A percentile compares a stretch with the other conserved stretches of the same genome.
These are phyloP conservation scores for Globisporangium takayamanum DNA, from an alignment of 352 stramenopile genomes.

Conservation along the genomic window DNA sequence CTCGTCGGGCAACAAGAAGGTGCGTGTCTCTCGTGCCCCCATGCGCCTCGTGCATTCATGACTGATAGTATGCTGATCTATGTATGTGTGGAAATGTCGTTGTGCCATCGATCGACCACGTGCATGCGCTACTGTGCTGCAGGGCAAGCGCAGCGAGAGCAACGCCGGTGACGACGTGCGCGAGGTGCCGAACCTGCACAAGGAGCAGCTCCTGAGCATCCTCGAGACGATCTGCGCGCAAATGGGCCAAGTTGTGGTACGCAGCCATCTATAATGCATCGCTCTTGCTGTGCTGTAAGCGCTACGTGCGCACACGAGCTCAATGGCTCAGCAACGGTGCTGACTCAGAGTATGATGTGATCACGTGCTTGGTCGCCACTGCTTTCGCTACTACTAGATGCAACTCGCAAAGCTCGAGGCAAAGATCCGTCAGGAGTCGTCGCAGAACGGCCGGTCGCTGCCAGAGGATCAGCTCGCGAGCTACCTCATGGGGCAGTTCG, in stretches of 20 bases:
- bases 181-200: conserved; percentile 79
- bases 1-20: conserved; percentile 30
- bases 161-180: conserved; percentile 50
- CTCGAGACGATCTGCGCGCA: conserved; percentile 85
- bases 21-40: conserved; percentile 7
- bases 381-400: conserved; percentile 34
- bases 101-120: conserved; percentile 1
- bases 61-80: neutral
- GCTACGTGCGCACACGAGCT: too few species aligned
- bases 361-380: too few species aligned
- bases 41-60: neutral
- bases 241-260: conserved; percentile 85
- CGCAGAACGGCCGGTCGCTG: conserved; percentile 71
- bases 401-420: conserved; percentile 82
- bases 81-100: conserved; percentile 3
- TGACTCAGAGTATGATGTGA: neutral
- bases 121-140: conserved; percentile 1
- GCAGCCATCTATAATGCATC: conserved; percentile 8
- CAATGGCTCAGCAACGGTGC: neutral
- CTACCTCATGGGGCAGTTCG: conserved; percentile 87
- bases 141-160: conserved; percentile 52
- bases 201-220: conserved; percentile 84
- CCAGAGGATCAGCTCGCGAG: conserved; percentile 82
- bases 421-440: conserved; percentile 86
- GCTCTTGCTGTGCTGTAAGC: too few species aligned